A percentile compares a stretch with the other conserved stretches of the same genome.
Conservation (phyloP, 495 filamentous ascomycete species). For the Tuber calosporum region DNA sequence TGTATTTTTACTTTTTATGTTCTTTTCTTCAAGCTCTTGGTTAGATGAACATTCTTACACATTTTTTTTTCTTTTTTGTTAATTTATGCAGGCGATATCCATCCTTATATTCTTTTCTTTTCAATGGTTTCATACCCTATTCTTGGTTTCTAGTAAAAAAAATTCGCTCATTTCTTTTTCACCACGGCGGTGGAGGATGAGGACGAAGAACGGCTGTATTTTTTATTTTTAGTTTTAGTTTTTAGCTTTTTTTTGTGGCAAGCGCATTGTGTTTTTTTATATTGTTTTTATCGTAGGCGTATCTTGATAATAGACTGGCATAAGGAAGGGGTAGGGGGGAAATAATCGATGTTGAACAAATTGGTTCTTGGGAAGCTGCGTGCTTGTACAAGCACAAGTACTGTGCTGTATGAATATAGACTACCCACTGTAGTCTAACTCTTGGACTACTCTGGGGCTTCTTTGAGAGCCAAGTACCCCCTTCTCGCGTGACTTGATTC, state of each 20-base stretch:
- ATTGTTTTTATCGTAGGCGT: not conserved
- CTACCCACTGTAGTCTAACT: not conserved
- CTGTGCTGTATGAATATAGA: not conserved
- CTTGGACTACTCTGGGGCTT: not conserved
- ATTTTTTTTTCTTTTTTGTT: not conserved
- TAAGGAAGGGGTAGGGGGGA: not conserved
- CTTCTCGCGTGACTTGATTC: too few species aligned
- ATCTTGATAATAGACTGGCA: slow-evolving; percentile 1
- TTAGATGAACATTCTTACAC: not conserved
- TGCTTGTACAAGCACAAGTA: not conserved
- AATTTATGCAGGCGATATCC: slow-evolving; percentile 5
- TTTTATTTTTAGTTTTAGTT: not conserved
- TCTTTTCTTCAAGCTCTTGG: slow-evolving; percentile 4
- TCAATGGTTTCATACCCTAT: slow-evolving; percentile 8
- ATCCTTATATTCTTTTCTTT: slow-evolving; percentile 8
- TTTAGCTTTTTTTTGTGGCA: slow-evolving; percentile 7
- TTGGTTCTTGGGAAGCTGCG: not conserved
- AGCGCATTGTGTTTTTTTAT: slow-evolving; percentile 1
- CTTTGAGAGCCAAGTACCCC: not conserved
- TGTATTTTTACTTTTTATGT: slow-evolving; percentile 4
- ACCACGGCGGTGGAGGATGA: not conserved
- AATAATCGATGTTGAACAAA: not conserved
- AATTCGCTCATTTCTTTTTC: slow-evolving; percentile 5
- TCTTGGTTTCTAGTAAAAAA: slow-evolving; percentile 3
- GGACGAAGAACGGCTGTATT: not conserved